Evolutionary conservation across 805 yeast species (phyloP).

Genomic region (Wickerhamiella azymoides): DNA sequence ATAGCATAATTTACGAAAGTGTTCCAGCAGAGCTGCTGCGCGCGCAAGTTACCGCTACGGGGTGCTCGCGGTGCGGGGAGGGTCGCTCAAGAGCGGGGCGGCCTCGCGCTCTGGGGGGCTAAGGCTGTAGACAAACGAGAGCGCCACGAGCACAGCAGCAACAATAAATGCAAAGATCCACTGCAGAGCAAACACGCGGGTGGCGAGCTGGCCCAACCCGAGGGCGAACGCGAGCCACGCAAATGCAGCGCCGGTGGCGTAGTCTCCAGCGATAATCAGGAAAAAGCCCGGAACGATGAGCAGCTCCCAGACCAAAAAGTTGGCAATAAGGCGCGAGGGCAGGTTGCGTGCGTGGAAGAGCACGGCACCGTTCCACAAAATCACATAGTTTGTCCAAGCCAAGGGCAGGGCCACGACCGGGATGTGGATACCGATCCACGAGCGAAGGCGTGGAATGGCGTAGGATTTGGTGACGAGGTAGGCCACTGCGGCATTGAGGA

Average conservation of each 20-base stretch:
- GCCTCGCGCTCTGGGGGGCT: constrained; percentile 13
- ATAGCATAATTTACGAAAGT: background rate
- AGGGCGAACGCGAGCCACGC: constrained; percentile 48
- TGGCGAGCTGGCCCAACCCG: constrained; percentile 56
- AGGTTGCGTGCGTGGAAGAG: constrained; percentile 45
- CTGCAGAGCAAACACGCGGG: constrained; percentile 61
- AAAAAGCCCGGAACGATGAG: constrained; percentile 48
- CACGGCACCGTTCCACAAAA: constrained; percentile 81
- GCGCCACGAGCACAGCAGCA: constrained; percentile 40
- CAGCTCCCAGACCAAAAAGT: constrained; percentile 66
- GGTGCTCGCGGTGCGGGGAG: constrained; percentile 3
- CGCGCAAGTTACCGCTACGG: too few species aligned
- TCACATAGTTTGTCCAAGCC: constrained; percentile 56
- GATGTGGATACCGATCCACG: constrained; percentile 48
- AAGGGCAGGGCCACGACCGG: constrained; percentile 58
- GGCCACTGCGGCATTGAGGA: constrained; percentile 41
- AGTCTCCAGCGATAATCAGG: constrained; percentile 50
- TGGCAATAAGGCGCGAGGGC: constrained; percentile 55
- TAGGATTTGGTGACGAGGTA: constrained; percentile 50
- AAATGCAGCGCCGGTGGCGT: constrained; percentile 50
- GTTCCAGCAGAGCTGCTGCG: too few species aligned
- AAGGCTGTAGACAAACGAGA: constrained; percentile 33
- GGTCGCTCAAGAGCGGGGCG: constrained; percentile 15
- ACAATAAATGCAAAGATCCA: constrained; percentile 74
- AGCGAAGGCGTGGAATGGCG: constrained; percentile 35